Conservation (phyloP, 1,139 yeast genomes). For the Zygosaccharomyces pseudobailii region DNA sequence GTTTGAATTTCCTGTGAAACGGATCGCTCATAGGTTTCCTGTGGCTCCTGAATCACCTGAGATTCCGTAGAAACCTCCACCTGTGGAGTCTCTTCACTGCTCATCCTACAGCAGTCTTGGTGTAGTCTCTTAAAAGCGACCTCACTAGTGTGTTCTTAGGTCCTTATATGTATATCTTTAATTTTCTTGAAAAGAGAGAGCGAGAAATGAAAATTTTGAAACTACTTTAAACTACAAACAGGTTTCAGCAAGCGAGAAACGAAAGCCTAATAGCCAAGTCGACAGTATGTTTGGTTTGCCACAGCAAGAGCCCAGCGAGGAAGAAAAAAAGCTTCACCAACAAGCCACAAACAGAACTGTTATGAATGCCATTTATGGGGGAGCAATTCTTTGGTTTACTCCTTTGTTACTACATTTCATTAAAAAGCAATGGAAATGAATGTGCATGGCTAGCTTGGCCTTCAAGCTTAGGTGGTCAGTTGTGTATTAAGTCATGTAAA, state of each 20-base stretch:
- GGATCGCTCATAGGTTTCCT: neutral
- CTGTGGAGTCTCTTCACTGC: slow-evolving; percentile 1
- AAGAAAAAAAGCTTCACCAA: slow-evolving; percentile 71
- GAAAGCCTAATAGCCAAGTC: no score
- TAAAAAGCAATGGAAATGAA: slow-evolving; percentile 49
- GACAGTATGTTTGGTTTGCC: slow-evolving; percentile 70
- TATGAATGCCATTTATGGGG: slow-evolving; percentile 62
- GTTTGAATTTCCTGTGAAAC: neutral
- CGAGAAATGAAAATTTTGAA: slow-evolving; percentile 4
- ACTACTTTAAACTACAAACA: neutral
- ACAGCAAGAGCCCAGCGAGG: slow-evolving; percentile 68
- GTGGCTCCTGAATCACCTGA: neutral
- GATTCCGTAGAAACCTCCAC: slow-evolving; percentile 2
- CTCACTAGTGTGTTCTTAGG: neutral
- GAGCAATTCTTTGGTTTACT: slow-evolving; percentile 74
- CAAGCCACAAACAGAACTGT: slow-evolving; percentile 63
- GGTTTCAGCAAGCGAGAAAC: neutral
- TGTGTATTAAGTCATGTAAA: slow-evolving; percentile 11
- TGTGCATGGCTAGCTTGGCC: slow-evolving; percentile 2
- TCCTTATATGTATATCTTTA: neutral
- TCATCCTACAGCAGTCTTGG: neutral
- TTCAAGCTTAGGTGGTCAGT: neutral
- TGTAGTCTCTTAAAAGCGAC: neutral
- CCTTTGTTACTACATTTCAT: slow-evolving; percentile 61
- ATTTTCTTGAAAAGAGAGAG: neutral